A percentile compares a stretch with the other conserved stretches of the same genome.
phyloP scores from a whole-genome alignment of 179 eudicot genomes.

The Camellia oleifera region DNA sequence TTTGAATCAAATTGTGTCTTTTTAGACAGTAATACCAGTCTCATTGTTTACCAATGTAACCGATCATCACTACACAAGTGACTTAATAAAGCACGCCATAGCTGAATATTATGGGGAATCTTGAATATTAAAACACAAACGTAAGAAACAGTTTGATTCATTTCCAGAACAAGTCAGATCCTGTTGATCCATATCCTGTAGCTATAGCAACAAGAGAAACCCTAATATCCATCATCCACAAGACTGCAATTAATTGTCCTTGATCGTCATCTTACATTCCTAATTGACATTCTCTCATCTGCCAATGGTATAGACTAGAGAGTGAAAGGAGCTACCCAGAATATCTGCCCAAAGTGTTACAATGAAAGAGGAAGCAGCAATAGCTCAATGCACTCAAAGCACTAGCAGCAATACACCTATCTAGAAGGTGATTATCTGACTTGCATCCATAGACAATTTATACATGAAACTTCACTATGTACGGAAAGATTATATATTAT shows the following conservation, averaged over 20 bases:
- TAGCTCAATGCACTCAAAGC: too few relatives aligned
- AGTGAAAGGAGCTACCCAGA: background rate
- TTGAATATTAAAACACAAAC: background rate
- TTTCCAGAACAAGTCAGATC: background rate
- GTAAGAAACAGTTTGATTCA: background rate
- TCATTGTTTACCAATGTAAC: background rate
- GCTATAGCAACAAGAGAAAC: background rate
- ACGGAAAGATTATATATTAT: conserved; percentile 7
- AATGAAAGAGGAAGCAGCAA: background rate
- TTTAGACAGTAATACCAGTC: background rate
- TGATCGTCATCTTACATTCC: background rate
- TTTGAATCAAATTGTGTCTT: background rate
- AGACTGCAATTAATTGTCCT: background rate
- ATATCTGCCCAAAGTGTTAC: background rate
- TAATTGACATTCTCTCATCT: background rate
- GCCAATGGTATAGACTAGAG: background rate
- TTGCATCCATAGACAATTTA: background rate
- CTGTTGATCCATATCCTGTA: background rate
- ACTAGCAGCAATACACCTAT: background rate
- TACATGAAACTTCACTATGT: background rate
- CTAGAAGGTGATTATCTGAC: background rate
- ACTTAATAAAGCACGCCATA: background rate
- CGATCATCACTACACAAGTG: background rate
- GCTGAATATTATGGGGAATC: background rate
- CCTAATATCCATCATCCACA: background rate